Conservation (phyloP, 345 rosid genomes). For the Brassica carinata region DNA sequence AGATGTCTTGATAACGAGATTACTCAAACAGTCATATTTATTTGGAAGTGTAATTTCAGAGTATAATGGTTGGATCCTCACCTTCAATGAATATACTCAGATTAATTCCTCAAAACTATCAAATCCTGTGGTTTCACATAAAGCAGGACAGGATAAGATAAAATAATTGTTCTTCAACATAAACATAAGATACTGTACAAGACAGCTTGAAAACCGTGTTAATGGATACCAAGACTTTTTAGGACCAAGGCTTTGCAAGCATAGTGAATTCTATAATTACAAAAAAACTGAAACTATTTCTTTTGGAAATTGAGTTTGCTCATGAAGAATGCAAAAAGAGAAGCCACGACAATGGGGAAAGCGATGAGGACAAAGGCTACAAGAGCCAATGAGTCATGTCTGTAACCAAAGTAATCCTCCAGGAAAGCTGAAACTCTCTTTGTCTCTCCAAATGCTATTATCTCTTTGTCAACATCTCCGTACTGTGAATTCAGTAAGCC, state of each 20-base stretch:
- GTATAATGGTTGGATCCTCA: no score
- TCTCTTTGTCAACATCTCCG: conserved; percentile 39
- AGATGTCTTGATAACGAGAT: no score
- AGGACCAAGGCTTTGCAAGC: not conserved
- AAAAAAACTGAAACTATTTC: conserved; percentile 21
- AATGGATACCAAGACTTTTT: not conserved
- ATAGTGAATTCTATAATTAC: not conserved
- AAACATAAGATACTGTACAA: not conserved
- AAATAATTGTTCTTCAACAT: not conserved
- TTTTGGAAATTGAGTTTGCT: conserved; percentile 47
- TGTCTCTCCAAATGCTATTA: conserved; percentile 37
- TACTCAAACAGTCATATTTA: no score
- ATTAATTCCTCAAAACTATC: not conserved
- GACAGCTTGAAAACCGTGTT: not conserved
- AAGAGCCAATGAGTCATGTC: conserved; percentile 15
- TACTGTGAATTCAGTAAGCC: conserved; percentile 43
- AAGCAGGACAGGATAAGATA: not conserved
- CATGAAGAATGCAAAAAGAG: conserved; percentile 39
- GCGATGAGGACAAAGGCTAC: conserved; percentile 38
- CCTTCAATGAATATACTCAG: no score
- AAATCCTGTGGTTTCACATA: not conserved
- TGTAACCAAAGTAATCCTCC: conserved; percentile 42
- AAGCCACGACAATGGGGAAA: conserved; percentile 36
- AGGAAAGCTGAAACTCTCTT: conserved; percentile 41
- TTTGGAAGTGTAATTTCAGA: no score